Evolutionary conservation across 441 rosid genomes (phyloP), one percentile per base, ranked within the genome.

Genomic region (Populus tomentosa): DNA sequence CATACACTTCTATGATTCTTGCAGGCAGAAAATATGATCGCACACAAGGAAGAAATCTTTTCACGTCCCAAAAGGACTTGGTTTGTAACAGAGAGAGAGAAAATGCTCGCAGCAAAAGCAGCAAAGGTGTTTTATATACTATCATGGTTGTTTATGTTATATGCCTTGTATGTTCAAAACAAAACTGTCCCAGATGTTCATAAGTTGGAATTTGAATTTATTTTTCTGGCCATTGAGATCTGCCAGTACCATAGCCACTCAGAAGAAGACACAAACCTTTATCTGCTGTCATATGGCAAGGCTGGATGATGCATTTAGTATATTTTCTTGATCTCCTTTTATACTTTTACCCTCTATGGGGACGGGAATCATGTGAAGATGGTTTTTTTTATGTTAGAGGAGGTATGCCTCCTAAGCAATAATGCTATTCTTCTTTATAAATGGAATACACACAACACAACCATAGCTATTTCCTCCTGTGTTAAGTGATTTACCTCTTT

Each of bases 11-110:
- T 18, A 36, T 33, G 23, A 53, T 71, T 69, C 69, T 40, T 73
- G 86, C 88, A 97, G 98, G 98, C 98, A 6, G 99, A 97, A 85
- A 94, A 94, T 84, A 87, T 94, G 97, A 94, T 93, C 71, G 81
- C 86, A 40, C 94, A 94, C 50, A 90, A 80, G 83, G 99, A 94
- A 80, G 98, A 91, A 81, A 94, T 97, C 75, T 91, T 81, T 81
- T 79, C 98, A 53, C 98, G 97, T 59, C 97, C 99, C 24, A 93
- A 93, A 85, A 92, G 90, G 79, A 97, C 98, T 16, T 97, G 99
- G 99, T 93, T 93, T 87, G 80, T 86, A 77, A 92, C 98, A 13
- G 95, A 90, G 78, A 97, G 89, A 86, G 94, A 97, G 89, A 97
- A 97, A 88, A 91, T 83, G 82, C 89, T 90, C 61, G 90, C 80